Evolutionary conservation across 129 eudicot genomes (phyloP).

Genomic region (Lonicera japonica): DNA sequence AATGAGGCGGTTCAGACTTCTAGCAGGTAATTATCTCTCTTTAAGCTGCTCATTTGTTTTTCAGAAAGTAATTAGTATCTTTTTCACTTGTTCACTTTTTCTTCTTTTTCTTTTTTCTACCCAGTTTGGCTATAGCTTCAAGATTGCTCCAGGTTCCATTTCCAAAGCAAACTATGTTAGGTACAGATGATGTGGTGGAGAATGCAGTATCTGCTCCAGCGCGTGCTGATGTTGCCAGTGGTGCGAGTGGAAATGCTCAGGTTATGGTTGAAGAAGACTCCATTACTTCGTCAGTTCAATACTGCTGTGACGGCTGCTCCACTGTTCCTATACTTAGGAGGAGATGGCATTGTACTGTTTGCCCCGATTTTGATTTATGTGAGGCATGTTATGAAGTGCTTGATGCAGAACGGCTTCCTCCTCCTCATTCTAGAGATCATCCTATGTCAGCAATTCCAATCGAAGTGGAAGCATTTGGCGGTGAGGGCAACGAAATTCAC

Average conservation of each 20-base stretch:
- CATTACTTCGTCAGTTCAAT: constrained; percentile 90
- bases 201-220: constrained; percentile 40
- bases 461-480: constrained; percentile 73
- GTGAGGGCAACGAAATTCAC: constrained; percentile 84
- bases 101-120: neutral
- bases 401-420: constrained; percentile 92
- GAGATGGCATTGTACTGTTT: constrained; percentile 96
- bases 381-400: constrained; percentile 96
- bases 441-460: constrained; percentile 97
- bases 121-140: constrained; percentile 96
- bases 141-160: constrained; percentile 98
- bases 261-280: constrained; percentile 93
- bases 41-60: neutral
- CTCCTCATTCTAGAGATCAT: constrained; percentile 96
- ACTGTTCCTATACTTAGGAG: constrained; percentile 93
- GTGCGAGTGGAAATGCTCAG: constrained; percentile 64
- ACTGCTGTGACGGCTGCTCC: constrained; percentile 99
- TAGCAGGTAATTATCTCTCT: constrained; percentile 64
- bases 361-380: constrained; percentile 98
- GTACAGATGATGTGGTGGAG: constrained; percentile 67
- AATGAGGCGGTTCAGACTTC: constrained; percentile 99
- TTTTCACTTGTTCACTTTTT: neutral
- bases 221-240: constrained; percentile 45
- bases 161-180: constrained; percentile 97
- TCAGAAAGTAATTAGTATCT: neutral